Evolutionary conservation across 2,329 filamentous ascomycete genomes (phyloP).

Genomic region (Ilyonectria robusta): DNA sequence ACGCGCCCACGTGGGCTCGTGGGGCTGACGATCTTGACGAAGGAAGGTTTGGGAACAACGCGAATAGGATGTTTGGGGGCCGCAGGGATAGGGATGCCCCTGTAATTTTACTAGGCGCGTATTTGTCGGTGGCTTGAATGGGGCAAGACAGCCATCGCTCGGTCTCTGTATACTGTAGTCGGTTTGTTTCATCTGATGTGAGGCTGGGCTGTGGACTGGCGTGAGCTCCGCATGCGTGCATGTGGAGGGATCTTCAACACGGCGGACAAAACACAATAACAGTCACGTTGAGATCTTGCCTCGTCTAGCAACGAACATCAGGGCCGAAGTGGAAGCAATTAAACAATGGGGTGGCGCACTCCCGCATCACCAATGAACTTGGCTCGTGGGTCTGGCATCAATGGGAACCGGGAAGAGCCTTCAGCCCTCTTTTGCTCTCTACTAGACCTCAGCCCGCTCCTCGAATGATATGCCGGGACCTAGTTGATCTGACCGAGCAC

Average conservation of each 20-base stretch:
- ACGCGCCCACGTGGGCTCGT: neutral
- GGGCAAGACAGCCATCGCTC: neutral
- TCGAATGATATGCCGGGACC: neutral
- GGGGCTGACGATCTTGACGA: neutral
- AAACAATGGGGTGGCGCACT: neutral
- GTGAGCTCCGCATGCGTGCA: neutral
- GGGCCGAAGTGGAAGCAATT: neutral
- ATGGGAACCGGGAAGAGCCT: neutral
- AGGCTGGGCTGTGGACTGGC: neutral
- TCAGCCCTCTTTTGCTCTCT: neutral
- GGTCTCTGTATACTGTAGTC: neutral
- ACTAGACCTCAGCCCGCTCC: neutral
- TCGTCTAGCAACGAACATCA: neutral
- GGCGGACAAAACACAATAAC: neutral
- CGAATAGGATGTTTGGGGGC: neutral
- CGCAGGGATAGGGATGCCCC: neutral
- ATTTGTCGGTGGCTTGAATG: neutral
- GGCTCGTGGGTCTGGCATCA: neutral
- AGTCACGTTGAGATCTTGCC: neutral
- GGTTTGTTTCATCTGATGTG: neutral
- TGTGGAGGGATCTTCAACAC: no score
- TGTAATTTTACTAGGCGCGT: neutral
- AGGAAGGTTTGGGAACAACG: neutral
- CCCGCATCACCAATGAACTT: neutral
- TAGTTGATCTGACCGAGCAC: neutral